Evolutionary conservation across 148 eudicot genomes (phyloP).

Genomic region (Vaccinium macrocarpon): DNA sequence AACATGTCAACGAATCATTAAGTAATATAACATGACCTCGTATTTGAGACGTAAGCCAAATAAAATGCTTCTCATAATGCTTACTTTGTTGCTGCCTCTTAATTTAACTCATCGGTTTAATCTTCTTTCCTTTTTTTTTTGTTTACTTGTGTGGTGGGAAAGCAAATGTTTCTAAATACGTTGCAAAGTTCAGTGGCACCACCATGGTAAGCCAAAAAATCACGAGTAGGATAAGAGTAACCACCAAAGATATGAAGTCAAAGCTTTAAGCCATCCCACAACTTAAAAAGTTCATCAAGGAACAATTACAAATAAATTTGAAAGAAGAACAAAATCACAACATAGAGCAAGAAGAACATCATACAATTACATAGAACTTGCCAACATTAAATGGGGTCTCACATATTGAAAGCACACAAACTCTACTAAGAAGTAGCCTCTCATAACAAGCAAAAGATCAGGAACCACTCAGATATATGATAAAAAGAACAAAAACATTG

Average conservation of each 20-base stretch:
- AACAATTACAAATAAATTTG: not conserved
- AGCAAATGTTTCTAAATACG: not conserved
- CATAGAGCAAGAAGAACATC: not conserved
- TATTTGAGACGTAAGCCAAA: not conserved
- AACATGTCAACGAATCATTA: not conserved
- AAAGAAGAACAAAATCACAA: not conserved
- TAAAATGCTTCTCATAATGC: not conserved
- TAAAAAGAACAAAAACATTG: not conserved
- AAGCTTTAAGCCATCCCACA: not conserved
- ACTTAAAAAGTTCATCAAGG: not conserved
- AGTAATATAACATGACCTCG: not conserved
- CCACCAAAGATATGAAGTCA: not conserved
- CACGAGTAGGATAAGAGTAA: not conserved
- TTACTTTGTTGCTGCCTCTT: no score
- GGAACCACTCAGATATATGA: not conserved
- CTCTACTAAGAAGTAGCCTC: not conserved
- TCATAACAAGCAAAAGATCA: not conserved
- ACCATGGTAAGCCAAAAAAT: not conserved
- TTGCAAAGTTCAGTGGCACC: not conserved
- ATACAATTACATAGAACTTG: not conserved
- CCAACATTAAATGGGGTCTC: not conserved
- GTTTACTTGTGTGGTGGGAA: not conserved
- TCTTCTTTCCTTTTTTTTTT: no score
- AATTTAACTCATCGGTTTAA: no score
- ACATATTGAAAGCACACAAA: not conserved